Evolutionary conservation across 2,329 filamentous ascomycete species (phyloP).

Genomic region (Fusarium hostae): DNA sequence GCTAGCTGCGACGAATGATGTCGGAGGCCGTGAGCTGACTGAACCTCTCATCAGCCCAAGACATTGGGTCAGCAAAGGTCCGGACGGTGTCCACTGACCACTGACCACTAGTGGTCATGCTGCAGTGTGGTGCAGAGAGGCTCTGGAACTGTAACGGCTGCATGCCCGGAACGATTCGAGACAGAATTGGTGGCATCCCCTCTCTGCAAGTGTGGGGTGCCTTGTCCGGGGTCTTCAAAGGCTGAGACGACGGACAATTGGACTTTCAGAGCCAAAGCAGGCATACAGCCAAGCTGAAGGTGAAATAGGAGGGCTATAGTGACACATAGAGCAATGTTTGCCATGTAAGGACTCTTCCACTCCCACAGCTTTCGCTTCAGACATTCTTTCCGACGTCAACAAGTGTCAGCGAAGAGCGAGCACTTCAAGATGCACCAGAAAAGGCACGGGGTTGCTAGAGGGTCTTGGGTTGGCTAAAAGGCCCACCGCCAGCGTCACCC

Average conservation of each 20-base stretch:
- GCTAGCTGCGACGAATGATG: conserved; percentile 33
- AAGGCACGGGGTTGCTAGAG: conserved; percentile 40
- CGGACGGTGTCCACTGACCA: conserved; percentile 9
- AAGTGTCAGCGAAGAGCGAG: conserved; percentile 11
- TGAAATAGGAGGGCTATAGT: not conserved
- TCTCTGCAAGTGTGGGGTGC: conserved; percentile 26
- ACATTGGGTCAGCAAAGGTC: conserved; percentile 22
- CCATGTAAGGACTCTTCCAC: not conserved
- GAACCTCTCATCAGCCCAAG: conserved; percentile 33
- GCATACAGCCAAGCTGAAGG: not conserved
- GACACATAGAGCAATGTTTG: not conserved
- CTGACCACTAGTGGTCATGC: conserved; percentile 6
- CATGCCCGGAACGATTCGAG: conserved; percentile 31
- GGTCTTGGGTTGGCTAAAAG: conserved; percentile 36
- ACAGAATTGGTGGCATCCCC: conserved; percentile 26
- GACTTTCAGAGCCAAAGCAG: not conserved
- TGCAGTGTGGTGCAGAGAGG: conserved; percentile 31
- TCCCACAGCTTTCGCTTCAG: not conserved
- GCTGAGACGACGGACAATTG: conserved; percentile 12
- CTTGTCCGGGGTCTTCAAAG: conserved; percentile 26
- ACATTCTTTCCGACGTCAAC: conserved; percentile 1
- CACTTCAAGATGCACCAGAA: conserved; percentile 11
- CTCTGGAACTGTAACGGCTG: conserved; percentile 37
- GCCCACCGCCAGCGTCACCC: conserved; percentile 36
- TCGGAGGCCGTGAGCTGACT: conserved; percentile 27